Conservation (phyloP, 2,329 filamentous ascomycete species). For the Huntiella decipiens region DNA sequence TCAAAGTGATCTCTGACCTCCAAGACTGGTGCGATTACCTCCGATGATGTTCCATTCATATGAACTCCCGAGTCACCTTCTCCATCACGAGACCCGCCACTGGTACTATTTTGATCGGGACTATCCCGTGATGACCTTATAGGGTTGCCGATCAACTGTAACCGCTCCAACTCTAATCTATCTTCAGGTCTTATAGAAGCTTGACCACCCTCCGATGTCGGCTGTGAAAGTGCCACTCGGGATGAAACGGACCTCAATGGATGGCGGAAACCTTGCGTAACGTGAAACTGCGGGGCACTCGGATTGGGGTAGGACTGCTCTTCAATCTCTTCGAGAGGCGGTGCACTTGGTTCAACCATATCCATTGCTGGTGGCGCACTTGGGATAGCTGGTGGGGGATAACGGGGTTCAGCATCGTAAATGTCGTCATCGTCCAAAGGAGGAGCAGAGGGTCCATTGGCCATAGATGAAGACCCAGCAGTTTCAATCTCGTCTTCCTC, state of each 20-base stretch:
- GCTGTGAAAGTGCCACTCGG: neutral
- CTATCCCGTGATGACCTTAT: too few species aligned
- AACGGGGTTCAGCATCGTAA: constrained; percentile 32
- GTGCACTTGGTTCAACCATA: constrained; percentile 4
- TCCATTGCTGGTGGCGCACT: constrained; percentile 5
- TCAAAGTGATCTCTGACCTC: constrained; percentile 14
- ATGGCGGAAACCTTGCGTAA: neutral
- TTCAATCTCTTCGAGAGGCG: constrained; percentile 6
- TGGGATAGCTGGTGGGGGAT: constrained; percentile 18
- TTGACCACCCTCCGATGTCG: neutral
- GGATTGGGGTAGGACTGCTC: constrained; percentile 1
- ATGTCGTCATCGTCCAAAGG: constrained; percentile 19
- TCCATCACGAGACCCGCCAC: too few species aligned
- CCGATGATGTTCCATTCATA: neutral
- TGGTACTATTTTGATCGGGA: too few species aligned
- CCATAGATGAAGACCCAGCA: constrained; percentile 21
- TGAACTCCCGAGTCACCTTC: too few species aligned
- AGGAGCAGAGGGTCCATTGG: constrained; percentile 20
- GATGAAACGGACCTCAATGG: neutral
- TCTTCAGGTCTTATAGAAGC: constrained; percentile 34
- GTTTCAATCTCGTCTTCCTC: constrained; percentile 12
- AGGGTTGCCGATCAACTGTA: constrained; percentile 29
- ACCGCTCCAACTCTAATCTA: constrained; percentile 59
- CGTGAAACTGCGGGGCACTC: constrained; percentile 13
- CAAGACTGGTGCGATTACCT: constrained; percentile 16